phyloP scores from a whole-genome alignment of 345 rosid genomes.

The Rhizophora apiculata region DNA sequence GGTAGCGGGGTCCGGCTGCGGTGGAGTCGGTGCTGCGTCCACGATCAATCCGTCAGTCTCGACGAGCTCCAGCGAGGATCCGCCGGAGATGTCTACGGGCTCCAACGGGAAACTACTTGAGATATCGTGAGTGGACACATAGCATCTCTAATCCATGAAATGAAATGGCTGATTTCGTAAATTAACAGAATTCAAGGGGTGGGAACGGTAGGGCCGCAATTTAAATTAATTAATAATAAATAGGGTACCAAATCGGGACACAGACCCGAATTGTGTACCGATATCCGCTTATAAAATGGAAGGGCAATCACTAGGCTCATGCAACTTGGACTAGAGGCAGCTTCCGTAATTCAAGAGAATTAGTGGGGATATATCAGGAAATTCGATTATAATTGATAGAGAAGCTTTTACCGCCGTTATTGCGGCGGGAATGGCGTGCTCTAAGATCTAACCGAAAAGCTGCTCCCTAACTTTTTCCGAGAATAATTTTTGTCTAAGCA shows the following conservation, averaged over 20 bases:
- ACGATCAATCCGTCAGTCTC: slow-evolving; percentile 63
- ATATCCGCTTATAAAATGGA: too few relatives aligned
- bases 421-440: slow-evolving; percentile 87
- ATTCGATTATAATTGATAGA: slow-evolving; percentile 14
- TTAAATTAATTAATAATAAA: background rate
- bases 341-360: slow-evolving; percentile 42
- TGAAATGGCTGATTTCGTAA: background rate
- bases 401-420: slow-evolving; percentile 49
- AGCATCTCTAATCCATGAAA: background rate
- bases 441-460: background rate
- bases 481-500: too few relatives aligned
- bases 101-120: slow-evolving; percentile 66
- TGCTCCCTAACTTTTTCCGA: too few relatives aligned
- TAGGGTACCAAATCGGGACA: slow-evolving; percentile 7
- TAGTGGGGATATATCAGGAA: slow-evolving; percentile 14
- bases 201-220: background rate
- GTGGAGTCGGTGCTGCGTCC: slow-evolving; percentile 35
- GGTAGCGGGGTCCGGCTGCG: background rate
- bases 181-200: background rate
- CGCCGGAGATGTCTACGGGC: slow-evolving; percentile 67
- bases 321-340: slow-evolving; percentile 8
- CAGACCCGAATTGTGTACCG: slow-evolving; percentile 9
- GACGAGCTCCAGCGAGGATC: slow-evolving; percentile 87
- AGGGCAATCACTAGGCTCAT: too few relatives aligned
- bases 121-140: slow-evolving; percentile 70